These are phyloP conservation scores for Rhododendron ferrugineum DNA, from an alignment of 148 eudicot genomes.

Conservation along the genomic window DNA sequence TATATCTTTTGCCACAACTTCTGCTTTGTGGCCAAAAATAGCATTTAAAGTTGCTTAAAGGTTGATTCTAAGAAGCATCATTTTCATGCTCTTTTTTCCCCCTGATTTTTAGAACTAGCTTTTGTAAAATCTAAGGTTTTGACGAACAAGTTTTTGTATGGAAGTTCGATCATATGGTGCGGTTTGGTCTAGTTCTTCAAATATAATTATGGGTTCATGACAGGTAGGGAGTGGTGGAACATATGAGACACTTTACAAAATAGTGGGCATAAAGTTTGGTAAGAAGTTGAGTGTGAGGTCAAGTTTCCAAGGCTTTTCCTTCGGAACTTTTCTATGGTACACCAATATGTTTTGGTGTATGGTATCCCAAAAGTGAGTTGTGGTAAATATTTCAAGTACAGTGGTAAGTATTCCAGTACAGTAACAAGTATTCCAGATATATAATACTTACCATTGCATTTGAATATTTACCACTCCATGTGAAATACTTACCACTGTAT, in stretches of 20 bases:
- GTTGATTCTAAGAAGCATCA: neutral
- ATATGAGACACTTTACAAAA: neutral
- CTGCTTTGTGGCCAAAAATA: neutral
- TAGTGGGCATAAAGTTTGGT: neutral
- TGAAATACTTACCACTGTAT: too few relatives aligned
- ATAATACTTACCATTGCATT: too few relatives aligned
- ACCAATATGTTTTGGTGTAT: too few relatives aligned
- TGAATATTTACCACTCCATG: too few relatives aligned
- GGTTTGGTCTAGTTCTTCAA: neutral
- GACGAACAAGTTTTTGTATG: neutral
- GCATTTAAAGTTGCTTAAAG: neutral
- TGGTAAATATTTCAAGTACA: too few relatives aligned
- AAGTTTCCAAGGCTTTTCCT: neutral
- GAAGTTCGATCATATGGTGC: neutral
- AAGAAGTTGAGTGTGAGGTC: neutral
- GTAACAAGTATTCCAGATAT: too few relatives aligned
- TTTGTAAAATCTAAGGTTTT: neutral
- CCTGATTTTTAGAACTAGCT: neutral
- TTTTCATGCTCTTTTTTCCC: neutral
- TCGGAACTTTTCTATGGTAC: too few relatives aligned
- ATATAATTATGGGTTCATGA: neutral
- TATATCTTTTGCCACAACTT: neutral
- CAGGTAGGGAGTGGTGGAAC: neutral
- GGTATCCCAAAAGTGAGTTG: too few relatives aligned
- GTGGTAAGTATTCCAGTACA: too few relatives aligned